Evolutionary conservation across 2,329 filamentous ascomycete species (phyloP).

Genomic region (Coniella vitis): DNA sequence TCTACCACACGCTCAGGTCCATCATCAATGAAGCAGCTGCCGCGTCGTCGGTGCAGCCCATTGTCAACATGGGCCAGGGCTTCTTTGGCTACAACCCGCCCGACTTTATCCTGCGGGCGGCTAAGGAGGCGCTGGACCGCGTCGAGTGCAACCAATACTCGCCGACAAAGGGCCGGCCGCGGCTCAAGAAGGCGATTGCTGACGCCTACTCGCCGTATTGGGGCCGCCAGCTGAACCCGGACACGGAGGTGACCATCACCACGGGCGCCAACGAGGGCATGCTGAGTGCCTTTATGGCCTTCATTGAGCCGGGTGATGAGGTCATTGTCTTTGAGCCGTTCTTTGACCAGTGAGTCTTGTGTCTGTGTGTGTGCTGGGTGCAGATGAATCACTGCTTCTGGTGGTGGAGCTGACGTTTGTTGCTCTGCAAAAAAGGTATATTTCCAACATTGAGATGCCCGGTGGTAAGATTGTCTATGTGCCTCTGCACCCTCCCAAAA

Average conservation of each 20-base stretch:
- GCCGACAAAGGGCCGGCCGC: slow-evolving; percentile 85
- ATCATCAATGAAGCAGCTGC: slow-evolving; percentile 48
- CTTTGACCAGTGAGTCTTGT: slow-evolving; percentile 72
- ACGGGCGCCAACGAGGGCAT: slow-evolving; percentile 89
- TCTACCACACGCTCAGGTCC: slow-evolving; percentile 30
- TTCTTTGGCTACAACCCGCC: slow-evolving; percentile 95
- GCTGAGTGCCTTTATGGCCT: slow-evolving; percentile 96
- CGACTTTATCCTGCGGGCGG: slow-evolving; percentile 81
- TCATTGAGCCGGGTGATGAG: slow-evolving; percentile 89
- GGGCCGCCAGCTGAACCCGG: slow-evolving; percentile 72
- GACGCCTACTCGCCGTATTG: slow-evolving; percentile 89
- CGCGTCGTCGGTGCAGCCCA: slow-evolving; percentile 42
- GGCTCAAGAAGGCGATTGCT: slow-evolving; percentile 87
- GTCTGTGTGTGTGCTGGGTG: neutral
- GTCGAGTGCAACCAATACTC: slow-evolving; percentile 99
- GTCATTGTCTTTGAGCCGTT: slow-evolving; percentile 98
- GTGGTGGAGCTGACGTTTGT: neutral
- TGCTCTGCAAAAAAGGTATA: slow-evolving; percentile 51
- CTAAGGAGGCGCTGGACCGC: slow-evolving; percentile 78
- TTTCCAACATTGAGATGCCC: slow-evolving; percentile 97
- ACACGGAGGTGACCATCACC: slow-evolving; percentile 91
- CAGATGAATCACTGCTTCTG: neutral
- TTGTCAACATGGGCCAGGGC: slow-evolving; percentile 50
- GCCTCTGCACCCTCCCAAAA: slow-evolving; percentile 80
- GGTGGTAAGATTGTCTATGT: slow-evolving; percentile 94